Conservation (phyloP, 306 rosid species). For the Cicer yamashitae region DNA sequence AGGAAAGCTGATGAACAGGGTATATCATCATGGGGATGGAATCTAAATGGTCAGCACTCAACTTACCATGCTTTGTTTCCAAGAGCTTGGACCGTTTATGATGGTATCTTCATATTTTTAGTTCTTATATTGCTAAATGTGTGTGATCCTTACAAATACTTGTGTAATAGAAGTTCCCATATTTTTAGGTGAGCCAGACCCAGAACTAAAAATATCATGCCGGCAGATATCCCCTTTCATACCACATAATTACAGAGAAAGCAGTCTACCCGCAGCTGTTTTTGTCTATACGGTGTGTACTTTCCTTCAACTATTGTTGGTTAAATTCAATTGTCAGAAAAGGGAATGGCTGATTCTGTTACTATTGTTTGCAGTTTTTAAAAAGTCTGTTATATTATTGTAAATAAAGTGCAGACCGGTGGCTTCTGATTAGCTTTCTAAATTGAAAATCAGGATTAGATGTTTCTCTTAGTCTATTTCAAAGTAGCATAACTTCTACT, state of each 20-base stretch:
- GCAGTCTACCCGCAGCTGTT: slow-evolving; percentile 96
- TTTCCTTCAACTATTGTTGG: slow-evolving; percentile 30
- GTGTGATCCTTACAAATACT: slow-evolving; percentile 12
- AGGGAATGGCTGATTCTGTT: slow-evolving; percentile 21
- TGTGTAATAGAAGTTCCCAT: slow-evolving; percentile 36
- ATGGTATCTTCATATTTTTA: slow-evolving; percentile 65
- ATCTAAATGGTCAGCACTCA: slow-evolving; percentile 93
- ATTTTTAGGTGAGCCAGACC: slow-evolving; percentile 92
- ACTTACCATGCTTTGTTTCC: slow-evolving; percentile 99
- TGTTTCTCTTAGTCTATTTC: slow-evolving; percentile 32
- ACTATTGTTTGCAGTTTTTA: neutral
- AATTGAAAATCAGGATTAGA: slow-evolving; percentile 10
- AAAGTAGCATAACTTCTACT: slow-evolving; percentile 21
- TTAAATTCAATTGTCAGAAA: slow-evolving; percentile 17
- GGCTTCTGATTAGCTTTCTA: slow-evolving; percentile 18
- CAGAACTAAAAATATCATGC: slow-evolving; percentile 91
- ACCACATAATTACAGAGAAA: slow-evolving; percentile 93
- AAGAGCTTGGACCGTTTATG: slow-evolving; percentile 98
- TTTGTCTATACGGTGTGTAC: slow-evolving; percentile 86
- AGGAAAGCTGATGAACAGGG: slow-evolving; percentile 85
- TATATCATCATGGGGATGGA: slow-evolving; percentile 99
- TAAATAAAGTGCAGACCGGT: slow-evolving; percentile 30
- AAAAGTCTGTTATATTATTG: neutral
- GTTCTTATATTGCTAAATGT: slow-evolving; percentile 31
- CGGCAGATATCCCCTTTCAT: slow-evolving; percentile 97